These are phyloP conservation scores for Curvularia eragrostidis DNA, from an alignment of 2,329 filamentous ascomycete species.

Conservation along the genomic window DNA sequence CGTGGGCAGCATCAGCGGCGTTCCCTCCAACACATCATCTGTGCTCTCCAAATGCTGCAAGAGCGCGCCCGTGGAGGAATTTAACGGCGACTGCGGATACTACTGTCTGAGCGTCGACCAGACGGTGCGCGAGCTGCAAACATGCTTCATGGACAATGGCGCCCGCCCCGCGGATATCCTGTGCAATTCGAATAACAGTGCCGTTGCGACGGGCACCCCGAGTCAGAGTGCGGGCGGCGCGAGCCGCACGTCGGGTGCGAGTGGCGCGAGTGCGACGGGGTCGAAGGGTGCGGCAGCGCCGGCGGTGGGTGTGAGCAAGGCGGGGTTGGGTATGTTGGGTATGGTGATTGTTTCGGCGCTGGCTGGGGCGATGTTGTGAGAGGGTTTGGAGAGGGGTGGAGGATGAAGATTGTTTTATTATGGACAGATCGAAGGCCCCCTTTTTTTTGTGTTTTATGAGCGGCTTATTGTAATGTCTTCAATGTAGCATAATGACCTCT, in stretches of 20 bases:
- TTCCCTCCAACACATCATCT: conserved; percentile 35
- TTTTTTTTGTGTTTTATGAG: background rate
- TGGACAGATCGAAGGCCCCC: too few species aligned
- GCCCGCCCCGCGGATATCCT: conserved; percentile 31
- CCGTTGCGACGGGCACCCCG: conserved; percentile 37
- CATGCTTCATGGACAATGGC: conserved; percentile 39
- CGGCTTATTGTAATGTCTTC: background rate
- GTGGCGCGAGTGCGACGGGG: conserved; percentile 8
- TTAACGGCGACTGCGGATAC: conserved; percentile 38
- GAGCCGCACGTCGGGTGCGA: conserved; percentile 5
- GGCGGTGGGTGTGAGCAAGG: conserved; percentile 32
- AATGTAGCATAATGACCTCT: background rate
- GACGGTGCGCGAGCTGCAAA: conserved; percentile 34
- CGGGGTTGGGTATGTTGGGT: conserved; percentile 36
- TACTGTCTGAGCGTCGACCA: conserved; percentile 42
- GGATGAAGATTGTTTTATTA: too few species aligned
- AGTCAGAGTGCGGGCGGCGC: conserved; percentile 24
- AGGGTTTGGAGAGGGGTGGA: background rate
- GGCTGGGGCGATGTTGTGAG: conserved; percentile 39
- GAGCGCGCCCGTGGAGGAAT: conserved; percentile 38
- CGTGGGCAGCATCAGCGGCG: conserved; percentile 30
- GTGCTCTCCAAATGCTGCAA: conserved; percentile 43
- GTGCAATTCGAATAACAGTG: conserved; percentile 36
- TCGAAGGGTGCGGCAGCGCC: conserved; percentile 24
- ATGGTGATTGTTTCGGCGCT: conserved; percentile 37